Conservation (phyloP, 305 asterid genomes). For the Withania somnifera region DNA sequence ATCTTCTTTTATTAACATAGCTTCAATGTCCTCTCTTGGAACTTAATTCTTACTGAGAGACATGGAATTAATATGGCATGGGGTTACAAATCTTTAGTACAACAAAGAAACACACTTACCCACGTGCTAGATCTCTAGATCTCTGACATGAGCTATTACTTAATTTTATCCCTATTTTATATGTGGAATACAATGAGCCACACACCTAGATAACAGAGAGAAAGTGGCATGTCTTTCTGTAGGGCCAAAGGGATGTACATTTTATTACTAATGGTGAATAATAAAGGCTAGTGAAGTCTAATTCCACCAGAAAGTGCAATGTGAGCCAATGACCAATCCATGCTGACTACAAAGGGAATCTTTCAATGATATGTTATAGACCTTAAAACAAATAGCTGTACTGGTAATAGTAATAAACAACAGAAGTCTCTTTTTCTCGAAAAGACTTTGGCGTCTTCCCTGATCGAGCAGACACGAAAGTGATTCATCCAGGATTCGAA, state of each 20-base stretch:
- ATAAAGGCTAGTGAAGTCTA: not conserved
- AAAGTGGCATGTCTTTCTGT: conserved; percentile 14
- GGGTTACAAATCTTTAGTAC: not conserved
- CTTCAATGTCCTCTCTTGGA: not conserved
- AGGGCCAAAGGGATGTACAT: conserved; percentile 11
- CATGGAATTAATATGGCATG: not conserved
- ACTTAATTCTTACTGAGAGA: not conserved
- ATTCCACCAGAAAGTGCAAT: not conserved
- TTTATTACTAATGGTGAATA: conserved; percentile 4
- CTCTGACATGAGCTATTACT: conserved; percentile 19
- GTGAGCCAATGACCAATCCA: not conserved
- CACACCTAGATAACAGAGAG: conserved; percentile 2
- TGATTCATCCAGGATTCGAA: too few relatives aligned
- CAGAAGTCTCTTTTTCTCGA: not conserved
- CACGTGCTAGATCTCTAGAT: conserved; percentile 34
- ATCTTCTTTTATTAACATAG: not conserved
- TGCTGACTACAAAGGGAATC: not conserved
- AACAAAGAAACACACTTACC: not conserved
- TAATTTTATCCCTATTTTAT: conserved; percentile 1
- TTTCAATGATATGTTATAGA: not conserved
- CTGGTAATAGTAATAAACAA: not conserved
- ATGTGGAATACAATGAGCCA: not conserved
- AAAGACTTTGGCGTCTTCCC: too few relatives aligned
- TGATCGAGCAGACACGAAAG: too few relatives aligned
- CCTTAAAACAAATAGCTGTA: not conserved